Percentiles rank a stretch among this genome's conserved stretches.
Evolutionary conservation across 1,284 basidiomycete species (phyloP).

Genomic region (Ustilago vetiveriae): DNA sequence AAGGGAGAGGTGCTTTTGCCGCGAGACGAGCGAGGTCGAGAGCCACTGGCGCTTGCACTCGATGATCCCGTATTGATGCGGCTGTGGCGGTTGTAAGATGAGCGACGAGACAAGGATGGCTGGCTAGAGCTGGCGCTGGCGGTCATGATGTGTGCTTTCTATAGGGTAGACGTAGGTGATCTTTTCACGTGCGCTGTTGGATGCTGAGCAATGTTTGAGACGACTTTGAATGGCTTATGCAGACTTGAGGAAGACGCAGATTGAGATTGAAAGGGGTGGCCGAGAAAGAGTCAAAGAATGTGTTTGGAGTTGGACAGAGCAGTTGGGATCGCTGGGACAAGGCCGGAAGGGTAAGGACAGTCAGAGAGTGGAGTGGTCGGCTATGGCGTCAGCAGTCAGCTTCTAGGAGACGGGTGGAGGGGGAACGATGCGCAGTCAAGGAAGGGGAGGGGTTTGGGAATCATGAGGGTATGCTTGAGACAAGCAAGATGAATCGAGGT

Average conservation of each 20-base stretch:
- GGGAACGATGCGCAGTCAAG: neutral
- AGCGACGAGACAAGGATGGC: conserved; percentile 30
- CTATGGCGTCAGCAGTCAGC: conserved; percentile 14
- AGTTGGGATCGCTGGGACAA: neutral
- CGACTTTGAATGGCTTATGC: no score
- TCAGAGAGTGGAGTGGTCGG: conserved; percentile 4
- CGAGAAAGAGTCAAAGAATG: conserved; percentile 15
- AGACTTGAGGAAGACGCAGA: no score
- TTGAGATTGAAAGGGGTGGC: no score
- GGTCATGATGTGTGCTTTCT: conserved; percentile 26
- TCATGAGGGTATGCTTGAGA: conserved; percentile 6
- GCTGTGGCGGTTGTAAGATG: conserved; percentile 27
- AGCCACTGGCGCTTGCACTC: conserved; percentile 25
- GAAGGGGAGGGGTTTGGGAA: conserved; percentile 28
- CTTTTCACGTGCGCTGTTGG: conserved; percentile 8
- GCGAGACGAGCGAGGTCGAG: conserved; percentile 39
- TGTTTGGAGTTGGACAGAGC: conserved; percentile 8
- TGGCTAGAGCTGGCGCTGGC: conserved; percentile 26
- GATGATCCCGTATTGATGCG: conserved; percentile 35
- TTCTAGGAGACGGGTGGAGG: conserved; percentile 1
- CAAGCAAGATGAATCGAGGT: neutral
- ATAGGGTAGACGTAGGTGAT: neutral
- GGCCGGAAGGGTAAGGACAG: neutral
- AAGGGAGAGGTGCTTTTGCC: conserved; percentile 40
- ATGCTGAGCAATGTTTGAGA: no score